These are phyloP conservation scores for Scleroderma citrinum DNA, from an alignment of 768 basidiomycete genomes.

Conservation along the genomic window DNA sequence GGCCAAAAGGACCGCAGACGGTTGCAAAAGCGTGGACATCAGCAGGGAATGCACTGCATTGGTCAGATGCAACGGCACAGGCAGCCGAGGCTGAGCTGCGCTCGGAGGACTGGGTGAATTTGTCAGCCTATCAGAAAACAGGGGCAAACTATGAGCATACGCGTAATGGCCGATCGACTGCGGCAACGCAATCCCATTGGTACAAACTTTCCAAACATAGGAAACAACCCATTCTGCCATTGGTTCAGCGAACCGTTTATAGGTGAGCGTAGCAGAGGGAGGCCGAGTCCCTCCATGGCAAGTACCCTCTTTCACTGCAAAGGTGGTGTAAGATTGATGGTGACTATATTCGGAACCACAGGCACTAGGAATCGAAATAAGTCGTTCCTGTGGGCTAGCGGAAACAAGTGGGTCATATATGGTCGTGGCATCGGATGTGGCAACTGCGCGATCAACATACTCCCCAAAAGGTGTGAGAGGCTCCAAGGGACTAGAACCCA, in stretches of 20 bases:
- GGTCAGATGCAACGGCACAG: constrained; percentile 42
- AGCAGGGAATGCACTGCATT: constrained; percentile 65
- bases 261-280: constrained; percentile 40
- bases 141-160: constrained; percentile 37
- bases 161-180: constrained; percentile 43
- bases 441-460: constrained; percentile 68
- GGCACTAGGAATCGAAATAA: constrained; percentile 19
- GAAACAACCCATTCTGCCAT: constrained; percentile 74
- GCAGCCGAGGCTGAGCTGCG: constrained; percentile 30
- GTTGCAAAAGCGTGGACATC: constrained; percentile 74
- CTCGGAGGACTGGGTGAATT: constrained; percentile 18
- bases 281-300: constrained; percentile 38
- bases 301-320: constrained; percentile 16
- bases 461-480: constrained; percentile 75
- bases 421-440: constrained; percentile 30
- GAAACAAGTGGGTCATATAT: constrained; percentile 18
- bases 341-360: constrained; percentile 21
- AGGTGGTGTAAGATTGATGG: constrained; percentile 11
- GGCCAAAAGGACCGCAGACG: constrained; percentile 72
- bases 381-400: constrained; percentile 13
- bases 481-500: constrained; percentile 62
- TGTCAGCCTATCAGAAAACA: constrained; percentile 8
- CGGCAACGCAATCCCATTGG: constrained; percentile 60
- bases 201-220: constrained; percentile 80
- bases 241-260: constrained; percentile 71